Percentiles rank a stretch among this genome's conserved stretches.
Conservation (phyloP, 805 yeast species). For the Monosporozyma siamensis region DNA sequence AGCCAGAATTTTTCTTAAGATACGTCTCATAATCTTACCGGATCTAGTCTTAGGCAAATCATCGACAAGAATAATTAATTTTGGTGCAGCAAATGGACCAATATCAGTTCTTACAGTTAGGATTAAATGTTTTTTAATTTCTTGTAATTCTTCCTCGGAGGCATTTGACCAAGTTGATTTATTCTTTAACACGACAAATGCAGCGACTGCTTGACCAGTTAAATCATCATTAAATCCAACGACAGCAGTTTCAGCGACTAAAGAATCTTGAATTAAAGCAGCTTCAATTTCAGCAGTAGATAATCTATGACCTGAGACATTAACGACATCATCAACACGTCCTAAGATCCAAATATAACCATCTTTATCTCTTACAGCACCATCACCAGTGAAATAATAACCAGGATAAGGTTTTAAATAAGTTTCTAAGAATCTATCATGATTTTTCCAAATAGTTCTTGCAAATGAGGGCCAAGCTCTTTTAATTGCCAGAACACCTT, state of each 20-base stretch:
- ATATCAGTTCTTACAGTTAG: constrained; percentile 68
- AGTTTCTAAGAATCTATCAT: constrained; percentile 68
- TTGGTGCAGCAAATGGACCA: constrained; percentile 84
- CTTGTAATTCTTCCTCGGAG: constrained; percentile 38
- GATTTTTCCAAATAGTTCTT: constrained; percentile 72
- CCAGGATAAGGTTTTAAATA: constrained; percentile 76
- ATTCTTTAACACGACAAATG: constrained; percentile 66
- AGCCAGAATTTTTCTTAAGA: constrained; percentile 65
- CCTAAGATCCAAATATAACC: constrained; percentile 83
- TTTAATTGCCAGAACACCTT: constrained; percentile 70
- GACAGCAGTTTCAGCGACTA: constrained; percentile 72
- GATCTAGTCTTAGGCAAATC: constrained; percentile 83
- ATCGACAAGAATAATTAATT: constrained; percentile 57
- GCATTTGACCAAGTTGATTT: constrained; percentile 28
- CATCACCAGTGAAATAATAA: constrained; percentile 80
- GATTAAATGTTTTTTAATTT: constrained; percentile 53
- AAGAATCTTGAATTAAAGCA: constrained; percentile 60
- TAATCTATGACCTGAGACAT: constrained; percentile 77
- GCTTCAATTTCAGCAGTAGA: constrained; percentile 89
- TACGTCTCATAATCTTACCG: constrained; percentile 82
- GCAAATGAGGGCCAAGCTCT: constrained; percentile 82
- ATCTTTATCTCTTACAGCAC: constrained; percentile 78
- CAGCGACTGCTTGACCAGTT: constrained; percentile 82
- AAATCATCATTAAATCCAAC: constrained; percentile 76
- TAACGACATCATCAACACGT: constrained; percentile 82